Evolutionary conservation across 1,284 basidiomycete genomes (phyloP), one percentile per base, ranked within the genome.

Genomic region (Malassezia brasiliensis): DNA sequence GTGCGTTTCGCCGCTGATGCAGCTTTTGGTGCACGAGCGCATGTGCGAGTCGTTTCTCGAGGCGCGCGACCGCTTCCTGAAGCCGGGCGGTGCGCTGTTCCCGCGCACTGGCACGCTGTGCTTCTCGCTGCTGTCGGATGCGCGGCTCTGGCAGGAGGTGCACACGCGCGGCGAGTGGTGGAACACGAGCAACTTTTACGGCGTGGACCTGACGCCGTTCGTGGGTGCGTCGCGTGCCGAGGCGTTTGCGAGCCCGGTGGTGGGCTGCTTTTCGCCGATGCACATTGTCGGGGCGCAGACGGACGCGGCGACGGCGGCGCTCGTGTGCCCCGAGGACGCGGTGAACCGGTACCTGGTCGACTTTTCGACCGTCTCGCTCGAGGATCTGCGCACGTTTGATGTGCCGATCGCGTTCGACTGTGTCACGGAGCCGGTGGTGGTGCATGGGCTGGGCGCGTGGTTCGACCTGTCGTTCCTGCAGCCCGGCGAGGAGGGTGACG

Each of bases 1-100:
- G 54, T 56, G 30, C 30, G 54, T 56, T 2, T 5, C n/a, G 7
- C 25, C 10, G 20, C 31, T 32, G 3, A 32, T 35, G 12, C 37
- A 56, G 44, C 57, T 80, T 67, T 65, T 80, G 25, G 69, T 79
- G 11, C 78, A 80, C 56, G 79, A 80, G 61, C 66, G 78, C 17
- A 80, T 80, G 79, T 77, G 78, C 60, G 79, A 80, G 60, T 76
- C 76, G 3, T 79, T 78, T 56, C 60, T 80, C 9, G 68, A 78
- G 20, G 78, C 79, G 3, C 57, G 78, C 50, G 78, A 79, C 61
- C 58, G 64, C 8, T 67, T 75, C 41, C 77, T 79, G 30, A 77
- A 78, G 47, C 78, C 78, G 1, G 77, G 74, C 6, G 79, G 78
- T 10, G 74, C 77, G 22, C 61, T 80, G 8, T 71, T 78, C 15